These are phyloP conservation scores for Setaria italica DNA, from an alignment of 202 grass and related monocot genomes.

Conservation along the genomic window DNA sequence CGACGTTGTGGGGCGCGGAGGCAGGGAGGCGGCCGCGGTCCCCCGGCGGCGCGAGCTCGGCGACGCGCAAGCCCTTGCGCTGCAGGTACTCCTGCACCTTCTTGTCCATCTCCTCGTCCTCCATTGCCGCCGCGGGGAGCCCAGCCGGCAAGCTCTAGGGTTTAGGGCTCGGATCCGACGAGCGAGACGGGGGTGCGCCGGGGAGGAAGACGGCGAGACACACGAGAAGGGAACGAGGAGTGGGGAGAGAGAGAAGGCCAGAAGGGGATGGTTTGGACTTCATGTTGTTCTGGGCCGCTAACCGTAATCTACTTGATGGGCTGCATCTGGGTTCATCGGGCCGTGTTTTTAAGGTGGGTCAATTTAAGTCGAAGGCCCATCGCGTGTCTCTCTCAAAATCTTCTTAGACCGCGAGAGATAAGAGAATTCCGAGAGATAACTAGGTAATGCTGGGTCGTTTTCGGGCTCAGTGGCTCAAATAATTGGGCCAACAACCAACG, in stretches of 20 bases:
- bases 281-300: background rate
- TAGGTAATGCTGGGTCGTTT: background rate
- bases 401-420: no score
- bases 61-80: slow-evolving; percentile 26
- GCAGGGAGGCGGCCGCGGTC: background rate
- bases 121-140: background rate
- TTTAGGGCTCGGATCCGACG: background rate
- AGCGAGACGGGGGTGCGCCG: no score
- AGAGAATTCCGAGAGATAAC: no score
- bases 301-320: background rate
- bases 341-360: background rate
- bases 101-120: slow-evolving; percentile 31
- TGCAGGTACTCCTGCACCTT: slow-evolving; percentile 29
- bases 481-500: background rate
- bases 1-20: background rate
- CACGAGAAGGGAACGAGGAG: background rate
- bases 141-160: background rate
- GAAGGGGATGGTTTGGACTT: background rate
- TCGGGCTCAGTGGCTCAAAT: background rate
- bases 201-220: background rate
- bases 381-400: no score
- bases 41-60: background rate
- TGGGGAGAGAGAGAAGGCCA: no score
- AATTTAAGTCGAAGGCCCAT: no score
- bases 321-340: background rate